Percentiles rank a stretch among this genome's conserved stretches.
These are phyloP conservation scores for Juncus effusus DNA, from an alignment of 176 grass and related monocot genomes.

Conservation along the genomic window DNA sequence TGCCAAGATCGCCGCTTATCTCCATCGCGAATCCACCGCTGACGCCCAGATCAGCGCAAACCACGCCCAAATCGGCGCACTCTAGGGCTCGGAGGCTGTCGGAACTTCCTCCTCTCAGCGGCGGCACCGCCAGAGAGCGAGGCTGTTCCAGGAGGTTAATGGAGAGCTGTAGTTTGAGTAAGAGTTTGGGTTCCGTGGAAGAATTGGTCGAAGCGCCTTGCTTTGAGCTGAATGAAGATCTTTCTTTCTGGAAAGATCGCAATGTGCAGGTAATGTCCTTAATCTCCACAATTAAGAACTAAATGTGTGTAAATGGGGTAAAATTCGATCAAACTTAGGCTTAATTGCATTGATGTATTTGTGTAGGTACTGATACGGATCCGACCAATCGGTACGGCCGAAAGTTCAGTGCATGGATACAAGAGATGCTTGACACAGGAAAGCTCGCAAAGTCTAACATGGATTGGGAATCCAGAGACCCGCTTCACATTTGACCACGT, in stretches of 20 bases:
- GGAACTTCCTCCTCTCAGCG: slow-evolving; percentile 25
- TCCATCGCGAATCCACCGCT: slow-evolving; percentile 56
- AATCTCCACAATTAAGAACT: background rate
- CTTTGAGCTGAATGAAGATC: slow-evolving; percentile 87
- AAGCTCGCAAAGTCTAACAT: slow-evolving; percentile 69
- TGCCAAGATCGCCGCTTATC: slow-evolving; percentile 62
- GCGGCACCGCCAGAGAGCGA: slow-evolving; percentile 41
- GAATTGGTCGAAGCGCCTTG: slow-evolving; percentile 45
- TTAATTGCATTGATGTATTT: background rate
- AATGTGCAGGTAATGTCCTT: slow-evolving; percentile 68
- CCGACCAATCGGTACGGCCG: slow-evolving; percentile 53
- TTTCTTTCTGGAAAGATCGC: slow-evolving; percentile 80
- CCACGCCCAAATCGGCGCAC: slow-evolving; percentile 48
- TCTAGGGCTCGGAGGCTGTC: slow-evolving; percentile 24
- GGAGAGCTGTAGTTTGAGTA: slow-evolving; percentile 38
- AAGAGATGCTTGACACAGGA: slow-evolving; percentile 76
- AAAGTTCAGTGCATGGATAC: slow-evolving; percentile 44
- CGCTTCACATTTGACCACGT: slow-evolving; percentile 88
- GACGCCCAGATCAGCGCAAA: slow-evolving; percentile 59
- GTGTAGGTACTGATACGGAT: slow-evolving; percentile 63
- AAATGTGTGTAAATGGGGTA: background rate
- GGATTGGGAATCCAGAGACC: slow-evolving; percentile 68
- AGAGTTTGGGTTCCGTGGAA: slow-evolving; percentile 34
- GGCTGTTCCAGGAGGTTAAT: slow-evolving; percentile 36
- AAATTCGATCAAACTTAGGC: too few species aligned